Conservation (phyloP, 2,329 filamentous ascomycete species). For the Annulohypoxylon truncatum region DNA sequence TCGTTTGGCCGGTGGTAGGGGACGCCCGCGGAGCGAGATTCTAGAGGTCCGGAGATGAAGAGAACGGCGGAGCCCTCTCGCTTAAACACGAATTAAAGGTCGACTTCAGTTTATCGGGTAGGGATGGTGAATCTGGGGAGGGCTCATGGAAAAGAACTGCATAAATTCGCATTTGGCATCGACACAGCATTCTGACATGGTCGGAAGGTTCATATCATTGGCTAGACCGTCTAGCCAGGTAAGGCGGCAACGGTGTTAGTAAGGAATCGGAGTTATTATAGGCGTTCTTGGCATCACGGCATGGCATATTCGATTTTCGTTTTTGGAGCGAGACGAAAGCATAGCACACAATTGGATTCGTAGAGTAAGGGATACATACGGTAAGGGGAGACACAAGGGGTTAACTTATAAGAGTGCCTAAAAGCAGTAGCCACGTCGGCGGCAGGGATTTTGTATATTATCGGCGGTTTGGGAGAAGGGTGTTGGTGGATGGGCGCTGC, state of each 20-base stretch:
- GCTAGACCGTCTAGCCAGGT: constrained; percentile 31
- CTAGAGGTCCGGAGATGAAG: constrained; percentile 44
- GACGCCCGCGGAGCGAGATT: constrained; percentile 52
- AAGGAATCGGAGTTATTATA: constrained; percentile 11
- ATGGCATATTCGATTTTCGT: constrained; percentile 27
- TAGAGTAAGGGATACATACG: constrained; percentile 18
- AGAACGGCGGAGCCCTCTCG: background rate
- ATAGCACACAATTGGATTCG: constrained; percentile 24
- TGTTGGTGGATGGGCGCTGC: background rate
- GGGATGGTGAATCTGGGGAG: background rate
- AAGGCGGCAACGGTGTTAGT: constrained; percentile 29
- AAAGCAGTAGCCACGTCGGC: constrained; percentile 9
- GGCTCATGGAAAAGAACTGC: constrained; percentile 24
- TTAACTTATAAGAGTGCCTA: constrained; percentile 17
- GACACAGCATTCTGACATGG: constrained; percentile 31
- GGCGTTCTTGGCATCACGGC: constrained; percentile 29
- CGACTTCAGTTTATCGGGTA: background rate
- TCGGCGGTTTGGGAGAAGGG: background rate
- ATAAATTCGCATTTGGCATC: constrained; percentile 36
- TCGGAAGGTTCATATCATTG: constrained; percentile 31
- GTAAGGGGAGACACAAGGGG: constrained; percentile 7
- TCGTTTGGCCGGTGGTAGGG: constrained; percentile 32
- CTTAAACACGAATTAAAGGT: background rate
- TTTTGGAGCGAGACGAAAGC: constrained; percentile 20
- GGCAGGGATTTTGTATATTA: constrained; percentile 27